Evolutionary conservation across 2,329 filamentous ascomycete species (phyloP), one percentile per base, ranked within the genome.

Genomic region (Coniochaeta sp.): DNA sequence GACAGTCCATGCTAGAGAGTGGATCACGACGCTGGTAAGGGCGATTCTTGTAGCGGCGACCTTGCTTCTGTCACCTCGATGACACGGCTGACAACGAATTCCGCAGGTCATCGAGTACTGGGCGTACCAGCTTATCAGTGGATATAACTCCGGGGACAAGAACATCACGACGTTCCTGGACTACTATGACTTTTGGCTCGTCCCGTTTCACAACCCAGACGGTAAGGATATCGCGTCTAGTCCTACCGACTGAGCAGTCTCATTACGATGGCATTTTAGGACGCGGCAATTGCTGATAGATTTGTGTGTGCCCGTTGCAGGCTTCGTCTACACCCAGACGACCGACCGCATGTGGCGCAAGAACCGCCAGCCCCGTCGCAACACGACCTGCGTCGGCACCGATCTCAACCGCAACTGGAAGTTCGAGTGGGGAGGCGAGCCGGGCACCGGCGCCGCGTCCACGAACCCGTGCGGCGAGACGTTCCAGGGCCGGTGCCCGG

Each of bases 141-240:
- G 30, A 32, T 32, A 32, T 10, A 32, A 32, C 30, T 32, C 30
- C 10, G 30, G 30, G 10, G 30, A 32, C 30, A 32, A 32, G 30
- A 68, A 72, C 3, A 68, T 79, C 42, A 75, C 70, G 42, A 67
- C 71, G 1, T 77, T 82, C 58, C 76, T 88, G 26, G 78, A 88
- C 70, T 82, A 77, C 59, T 87, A 85, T 67, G 87, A 89, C 71
- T 86, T 86, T 64, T 88, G 86, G 70, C 79, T 89, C 64, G 78
- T 87, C 62, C 84, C 85, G 3, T 72, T 87, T 26, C 82, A 85
- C 17, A 87, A 88, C 67, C 83, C 83, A 0, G 84, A 87, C 59
- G 83, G 80, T 81, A 67, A 66, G 73, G 59, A 16, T n/a, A n/a
- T 40, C 38, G 10, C 30, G 30, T 5, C 38, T 40, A n/a, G 6